Evolutionary conservation across 2,329 filamentous ascomycete species (phyloP).

Genomic region (Stachybotrys chlorohalonatus): DNA sequence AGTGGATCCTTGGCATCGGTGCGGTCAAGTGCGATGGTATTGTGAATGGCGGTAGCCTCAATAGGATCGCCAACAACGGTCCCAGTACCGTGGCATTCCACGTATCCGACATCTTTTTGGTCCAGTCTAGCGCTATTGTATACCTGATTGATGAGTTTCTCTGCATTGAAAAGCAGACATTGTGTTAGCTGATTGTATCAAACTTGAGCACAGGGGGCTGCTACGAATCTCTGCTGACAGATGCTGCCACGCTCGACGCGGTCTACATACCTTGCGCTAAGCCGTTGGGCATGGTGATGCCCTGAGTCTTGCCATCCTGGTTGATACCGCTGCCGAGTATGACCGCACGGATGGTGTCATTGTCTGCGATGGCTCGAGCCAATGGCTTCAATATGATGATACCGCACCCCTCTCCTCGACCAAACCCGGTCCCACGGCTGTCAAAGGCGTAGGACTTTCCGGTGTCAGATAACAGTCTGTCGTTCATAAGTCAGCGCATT

Average conservation of each 20-base stretch:
- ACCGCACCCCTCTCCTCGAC: slow-evolving; percentile 44
- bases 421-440: slow-evolving; percentile 36
- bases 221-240: too few species aligned
- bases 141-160: not conserved
- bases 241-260: too few species aligned
- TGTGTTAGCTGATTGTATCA: too few species aligned
- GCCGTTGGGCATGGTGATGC: not conserved
- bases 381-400: slow-evolving; percentile 44
- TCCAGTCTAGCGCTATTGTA: not conserved
- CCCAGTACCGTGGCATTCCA: not conserved
- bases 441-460: slow-evolving; percentile 18
- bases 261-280: not conserved
- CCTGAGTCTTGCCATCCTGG: not conserved
- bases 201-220: too few species aligned
- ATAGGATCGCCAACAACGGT: not conserved
- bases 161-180: not conserved
- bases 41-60: not conserved
- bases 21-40: not conserved
- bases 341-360: slow-evolving; percentile 37
- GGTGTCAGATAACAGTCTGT: slow-evolving; percentile 12
- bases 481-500: too few species aligned
- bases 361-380: slow-evolving; percentile 36
- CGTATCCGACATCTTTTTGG: not conserved
- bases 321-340: not conserved
- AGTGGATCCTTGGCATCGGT: not conserved